A percentile compares a stretch with the other conserved stretches of the same genome.
phyloP scores from a whole-genome alignment of 106 monocot species.

The Gastrodia elata region DNA sequence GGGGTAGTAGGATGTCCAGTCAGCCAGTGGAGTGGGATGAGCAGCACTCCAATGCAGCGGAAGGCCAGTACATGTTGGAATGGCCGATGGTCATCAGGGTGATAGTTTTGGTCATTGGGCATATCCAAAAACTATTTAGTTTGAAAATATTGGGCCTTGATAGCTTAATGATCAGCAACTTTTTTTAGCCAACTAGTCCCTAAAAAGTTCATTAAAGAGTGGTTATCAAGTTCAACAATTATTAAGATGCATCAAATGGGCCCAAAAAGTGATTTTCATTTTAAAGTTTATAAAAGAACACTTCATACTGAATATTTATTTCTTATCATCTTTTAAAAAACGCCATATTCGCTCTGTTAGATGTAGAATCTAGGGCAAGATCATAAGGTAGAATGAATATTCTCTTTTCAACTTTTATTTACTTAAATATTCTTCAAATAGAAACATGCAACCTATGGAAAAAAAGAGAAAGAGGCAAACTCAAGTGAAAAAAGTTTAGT shows the following conservation, averaged over 20 bases:
- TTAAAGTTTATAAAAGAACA: neutral
- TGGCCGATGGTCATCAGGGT: too few relatives aligned
- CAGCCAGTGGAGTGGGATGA: too few relatives aligned
- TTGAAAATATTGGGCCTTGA: neutral
- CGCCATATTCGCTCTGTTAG: neutral
- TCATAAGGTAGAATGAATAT: neutral
- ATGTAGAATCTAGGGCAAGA: neutral
- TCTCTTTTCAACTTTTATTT: neutral
- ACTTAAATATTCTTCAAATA: neutral
- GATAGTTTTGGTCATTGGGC: too few relatives aligned
- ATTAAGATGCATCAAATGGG: too few relatives aligned
- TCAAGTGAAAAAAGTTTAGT: neutral
- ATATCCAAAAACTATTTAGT: neutral
- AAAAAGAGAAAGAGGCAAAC: neutral
- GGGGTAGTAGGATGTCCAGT: too few relatives aligned
- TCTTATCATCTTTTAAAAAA: neutral
- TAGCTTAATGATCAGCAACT: too few relatives aligned
- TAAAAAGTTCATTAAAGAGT: too few relatives aligned
- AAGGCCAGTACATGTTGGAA: too few relatives aligned
- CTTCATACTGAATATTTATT: neutral
- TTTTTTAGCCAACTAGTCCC: too few relatives aligned
- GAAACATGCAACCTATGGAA: neutral
- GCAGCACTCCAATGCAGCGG: too few relatives aligned
- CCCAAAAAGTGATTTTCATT: too few relatives aligned
- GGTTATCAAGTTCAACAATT: too few relatives aligned